A percentile compares a stretch with the other conserved stretches of the same genome.
phyloP scores from a whole-genome alignment of 2,329 filamentous ascomycete species.

The Acrocalymma vagum region DNA sequence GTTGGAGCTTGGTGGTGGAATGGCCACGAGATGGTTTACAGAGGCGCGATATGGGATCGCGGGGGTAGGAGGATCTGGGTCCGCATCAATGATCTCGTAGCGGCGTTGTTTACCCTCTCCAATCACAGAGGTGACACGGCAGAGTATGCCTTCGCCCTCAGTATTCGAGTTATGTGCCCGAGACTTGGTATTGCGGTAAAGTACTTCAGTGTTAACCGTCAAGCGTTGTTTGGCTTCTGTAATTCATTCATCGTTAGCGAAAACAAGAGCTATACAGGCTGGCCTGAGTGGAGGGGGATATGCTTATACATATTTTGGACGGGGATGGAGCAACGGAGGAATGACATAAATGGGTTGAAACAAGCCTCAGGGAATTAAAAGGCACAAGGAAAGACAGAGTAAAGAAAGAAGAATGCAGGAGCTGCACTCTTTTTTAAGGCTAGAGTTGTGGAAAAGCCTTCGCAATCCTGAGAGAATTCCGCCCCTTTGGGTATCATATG shows the following conservation, averaged over 20 bases:
- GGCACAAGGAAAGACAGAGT: slow-evolving; percentile 9
- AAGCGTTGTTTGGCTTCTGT: slow-evolving; percentile 40
- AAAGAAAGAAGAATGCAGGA: slow-evolving; percentile 19
- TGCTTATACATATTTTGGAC: slow-evolving; percentile 4
- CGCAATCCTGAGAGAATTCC: slow-evolving; percentile 7
- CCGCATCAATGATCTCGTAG: slow-evolving; percentile 62
- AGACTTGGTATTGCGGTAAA: slow-evolving; percentile 58
- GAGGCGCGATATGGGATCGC: slow-evolving; percentile 53
- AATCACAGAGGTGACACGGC: slow-evolving; percentile 60
- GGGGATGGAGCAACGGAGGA: slow-evolving; percentile 1
- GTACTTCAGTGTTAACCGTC: slow-evolving; percentile 56
- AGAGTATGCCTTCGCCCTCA: slow-evolving; percentile 62
- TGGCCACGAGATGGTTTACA: slow-evolving; percentile 55
- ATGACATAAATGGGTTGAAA: slow-evolving; percentile 6
- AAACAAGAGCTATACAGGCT: slow-evolving; percentile 3
- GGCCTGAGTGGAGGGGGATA: slow-evolving; percentile 18
- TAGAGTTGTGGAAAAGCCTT: slow-evolving; percentile 26
- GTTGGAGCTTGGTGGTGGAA: slow-evolving; percentile 53
- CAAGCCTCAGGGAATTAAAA: slow-evolving; percentile 5
- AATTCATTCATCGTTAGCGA: slow-evolving; percentile 6
- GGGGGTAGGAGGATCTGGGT: slow-evolving; percentile 51
- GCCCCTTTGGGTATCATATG: slow-evolving; percentile 28
- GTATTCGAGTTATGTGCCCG: slow-evolving; percentile 31
- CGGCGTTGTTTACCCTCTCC: slow-evolving; percentile 62
- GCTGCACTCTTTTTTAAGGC: slow-evolving; percentile 26